phyloP scores from a whole-genome alignment of 306 rosid species.

The Comarum palustre region DNA sequence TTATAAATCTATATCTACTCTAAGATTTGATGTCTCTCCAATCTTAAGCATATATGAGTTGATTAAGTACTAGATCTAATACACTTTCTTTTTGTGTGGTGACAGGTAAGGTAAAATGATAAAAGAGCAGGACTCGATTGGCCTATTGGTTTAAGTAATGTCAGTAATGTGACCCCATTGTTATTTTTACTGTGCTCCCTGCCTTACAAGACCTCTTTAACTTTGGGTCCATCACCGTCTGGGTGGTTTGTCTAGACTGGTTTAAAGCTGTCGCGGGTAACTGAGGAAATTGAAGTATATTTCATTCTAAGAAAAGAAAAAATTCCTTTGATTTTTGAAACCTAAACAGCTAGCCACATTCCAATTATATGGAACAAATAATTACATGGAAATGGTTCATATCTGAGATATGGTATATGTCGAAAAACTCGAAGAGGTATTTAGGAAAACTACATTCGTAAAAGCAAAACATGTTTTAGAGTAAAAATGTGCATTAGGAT shows the following conservation, averaged over 20 bases:
- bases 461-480: no score
- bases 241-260: background rate
- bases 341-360: background rate
- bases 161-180: conserved; percentile 6
- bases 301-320: background rate
- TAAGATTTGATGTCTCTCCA: background rate
- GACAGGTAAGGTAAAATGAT: background rate
- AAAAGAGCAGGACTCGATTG: background rate
- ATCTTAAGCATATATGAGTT: background rate
- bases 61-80: background rate
- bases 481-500: background rate
- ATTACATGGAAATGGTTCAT: background rate
- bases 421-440: background rate
- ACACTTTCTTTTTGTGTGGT: background rate
- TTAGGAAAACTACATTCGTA: background rate
- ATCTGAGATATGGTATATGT: background rate
- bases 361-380: background rate
- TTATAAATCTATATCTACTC: background rate
- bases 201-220: background rate
- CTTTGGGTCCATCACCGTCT: background rate
- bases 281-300: background rate
- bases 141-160: background rate
- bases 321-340: background rate
- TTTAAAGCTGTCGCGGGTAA: background rate
- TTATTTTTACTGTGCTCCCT: background rate